phyloP scores from a whole-genome alignment of 345 rosid species.

The Syzygium aromaticum region DNA sequence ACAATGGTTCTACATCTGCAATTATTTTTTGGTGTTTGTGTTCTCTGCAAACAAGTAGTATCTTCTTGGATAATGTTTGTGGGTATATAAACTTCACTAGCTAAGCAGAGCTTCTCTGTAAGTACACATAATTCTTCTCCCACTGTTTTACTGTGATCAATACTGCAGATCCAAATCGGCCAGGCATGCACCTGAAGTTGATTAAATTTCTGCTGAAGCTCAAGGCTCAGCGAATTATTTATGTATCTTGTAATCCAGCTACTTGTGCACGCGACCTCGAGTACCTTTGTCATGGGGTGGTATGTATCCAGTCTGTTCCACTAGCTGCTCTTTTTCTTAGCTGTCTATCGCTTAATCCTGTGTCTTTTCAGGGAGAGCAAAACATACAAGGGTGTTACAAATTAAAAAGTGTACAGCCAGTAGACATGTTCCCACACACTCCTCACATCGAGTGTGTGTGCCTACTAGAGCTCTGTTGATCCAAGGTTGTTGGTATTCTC shows the following conservation, averaged over 20 bases:
- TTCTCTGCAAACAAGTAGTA: not conserved
- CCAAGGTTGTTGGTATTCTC: not conserved
- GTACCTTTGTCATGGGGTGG: constrained; percentile 89
- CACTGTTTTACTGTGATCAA: not conserved
- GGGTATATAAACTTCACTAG: not conserved
- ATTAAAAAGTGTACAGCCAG: constrained; percentile 68
- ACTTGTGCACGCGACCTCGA: constrained; percentile 94
- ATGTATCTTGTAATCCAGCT: constrained; percentile 91
- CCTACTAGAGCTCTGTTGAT: constrained; percentile 48
- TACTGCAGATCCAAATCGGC: constrained; percentile 85
- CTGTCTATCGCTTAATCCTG: not conserved
- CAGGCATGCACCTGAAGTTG: constrained; percentile 97
- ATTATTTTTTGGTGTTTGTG: not conserved
- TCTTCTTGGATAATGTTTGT: not conserved
- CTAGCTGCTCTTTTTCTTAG: not conserved
- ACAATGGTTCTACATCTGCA: not conserved
- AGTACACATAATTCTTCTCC: not conserved
- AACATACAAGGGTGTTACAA: constrained; percentile 61
- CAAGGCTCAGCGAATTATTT: constrained; percentile 62
- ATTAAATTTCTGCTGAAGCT: constrained; percentile 76
- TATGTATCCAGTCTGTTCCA: constrained; percentile 13
- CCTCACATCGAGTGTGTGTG: constrained; percentile 93
- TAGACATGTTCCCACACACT: constrained; percentile 97
- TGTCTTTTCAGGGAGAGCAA: constrained; percentile 50
- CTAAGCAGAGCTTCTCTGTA: not conserved